Base-by-base conservation (phyloP, 345 rosid genomes). In the Hevea brasiliensis region DNA sequence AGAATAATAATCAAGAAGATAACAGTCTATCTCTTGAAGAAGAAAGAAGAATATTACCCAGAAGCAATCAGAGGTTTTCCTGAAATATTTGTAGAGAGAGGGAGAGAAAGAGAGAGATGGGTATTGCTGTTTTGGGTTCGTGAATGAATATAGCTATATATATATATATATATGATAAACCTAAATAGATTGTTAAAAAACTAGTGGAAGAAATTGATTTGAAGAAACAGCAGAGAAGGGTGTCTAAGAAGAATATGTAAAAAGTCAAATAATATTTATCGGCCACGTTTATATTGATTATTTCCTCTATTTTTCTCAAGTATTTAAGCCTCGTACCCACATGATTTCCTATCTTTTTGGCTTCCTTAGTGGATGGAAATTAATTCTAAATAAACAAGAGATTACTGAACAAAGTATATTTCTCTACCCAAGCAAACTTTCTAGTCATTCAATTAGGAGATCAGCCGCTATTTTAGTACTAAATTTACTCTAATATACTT, bases 191-290 rank as follows among this genome's bases (percentile, higher is more conserved):
- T 41, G 62, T 60, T 23, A 32, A 59, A 29, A 65, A 76, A 69
- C 45, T 77, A 20, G 79, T 76, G 83, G 79, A 58, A 68, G 74
- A 35, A 51, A 77, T 37, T 74, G n/a, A 18, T 58, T 45, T n/a
- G 53, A 67, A 61, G 68, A 72, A 68, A 55, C 60, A 7, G 24
- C 42, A 56, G 17, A 44, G 55, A 63, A 69, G 26, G 61, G 44
- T 29, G 65, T 42, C 15, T 18, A 11, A 3, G 18, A 45, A 6
- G 37, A 27, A 71, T 59, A 54, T 42, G 72, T 62, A 11, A 10
- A 65, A 72, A 76, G 84, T 73, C 74, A 73, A 73, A 42, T 26
- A 18, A 56, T 40, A 40, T 27, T 59, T 71, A 74, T 80, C 76
- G 62, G 60, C 67, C 84, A 66, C 73, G 71, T 60, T 65, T 65